Conservation (phyloP, 2,329 filamentous ascomycete genomes). For the Fusarium protoensiforme region DNA sequence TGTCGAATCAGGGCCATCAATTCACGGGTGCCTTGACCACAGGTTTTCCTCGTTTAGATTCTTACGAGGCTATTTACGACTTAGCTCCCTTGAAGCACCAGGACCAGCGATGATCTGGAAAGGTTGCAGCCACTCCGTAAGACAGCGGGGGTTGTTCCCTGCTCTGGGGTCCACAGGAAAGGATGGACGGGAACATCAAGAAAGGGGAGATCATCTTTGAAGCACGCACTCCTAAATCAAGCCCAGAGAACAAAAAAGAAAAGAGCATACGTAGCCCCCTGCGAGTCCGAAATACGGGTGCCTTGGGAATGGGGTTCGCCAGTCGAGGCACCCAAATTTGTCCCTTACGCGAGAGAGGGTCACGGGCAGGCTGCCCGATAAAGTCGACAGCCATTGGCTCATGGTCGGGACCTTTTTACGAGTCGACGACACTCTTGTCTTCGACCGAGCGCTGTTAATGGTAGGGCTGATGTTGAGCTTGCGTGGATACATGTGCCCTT, state of each 20-base stretch:
- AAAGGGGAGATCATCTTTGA: background rate
- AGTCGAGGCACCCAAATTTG: slow-evolving; percentile 32
- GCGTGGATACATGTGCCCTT: slow-evolving; percentile 34
- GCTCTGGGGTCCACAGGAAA: background rate
- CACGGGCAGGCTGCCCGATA: slow-evolving; percentile 44
- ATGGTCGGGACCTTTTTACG: slow-evolving; percentile 12
- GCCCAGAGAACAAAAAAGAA: background rate
- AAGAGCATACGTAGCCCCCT: slow-evolving; percentile 40
- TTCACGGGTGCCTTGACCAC: slow-evolving; percentile 19
- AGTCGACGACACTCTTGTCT: slow-evolving; percentile 11
- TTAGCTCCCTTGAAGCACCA: background rate
- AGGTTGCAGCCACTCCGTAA: slow-evolving; percentile 1
- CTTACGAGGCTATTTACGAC: slow-evolving; percentile 11
- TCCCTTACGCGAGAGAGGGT: slow-evolving; percentile 22
- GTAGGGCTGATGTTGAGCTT: slow-evolving; percentile 34
- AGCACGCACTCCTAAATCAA: background rate
- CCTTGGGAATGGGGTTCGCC: slow-evolving; percentile 39
- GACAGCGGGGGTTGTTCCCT: background rate
- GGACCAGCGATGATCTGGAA: slow-evolving; percentile 1
- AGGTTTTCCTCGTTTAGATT: slow-evolving; percentile 14
- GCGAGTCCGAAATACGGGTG: slow-evolving; percentile 41
- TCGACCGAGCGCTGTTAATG: slow-evolving; percentile 2
- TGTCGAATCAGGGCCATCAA: slow-evolving; percentile 14
- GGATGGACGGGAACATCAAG: background rate
- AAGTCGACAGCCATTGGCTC: slow-evolving; percentile 39